Percentiles rank a stretch among this genome's conserved stretches.
Evolutionary conservation across 2,329 filamentous ascomycete genomes (phyloP).

Genomic region (Hyphodiscus sp.): DNA sequence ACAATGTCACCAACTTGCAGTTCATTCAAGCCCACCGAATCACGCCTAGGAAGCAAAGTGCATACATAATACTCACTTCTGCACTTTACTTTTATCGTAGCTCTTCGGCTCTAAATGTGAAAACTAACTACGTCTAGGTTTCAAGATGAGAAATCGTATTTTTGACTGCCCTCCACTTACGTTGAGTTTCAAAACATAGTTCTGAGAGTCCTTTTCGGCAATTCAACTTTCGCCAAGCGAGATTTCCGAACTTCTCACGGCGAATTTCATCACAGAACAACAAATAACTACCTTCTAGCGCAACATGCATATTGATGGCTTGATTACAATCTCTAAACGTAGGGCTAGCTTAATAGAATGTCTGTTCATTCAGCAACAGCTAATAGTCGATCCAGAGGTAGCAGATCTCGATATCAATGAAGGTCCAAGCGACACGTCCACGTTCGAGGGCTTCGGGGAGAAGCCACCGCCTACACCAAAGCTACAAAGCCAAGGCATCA

Average conservation of each 20-base stretch:
- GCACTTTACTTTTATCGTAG: background rate
- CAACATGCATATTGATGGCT: constrained; percentile 22
- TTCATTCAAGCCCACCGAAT: no score
- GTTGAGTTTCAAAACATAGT: no score
- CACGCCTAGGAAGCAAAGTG: no score
- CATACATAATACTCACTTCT: background rate
- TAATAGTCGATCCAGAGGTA: constrained; percentile 20
- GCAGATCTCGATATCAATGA: constrained; percentile 25
- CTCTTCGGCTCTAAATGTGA: no score
- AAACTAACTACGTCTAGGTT: no score
- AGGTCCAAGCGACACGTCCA: constrained; percentile 13
- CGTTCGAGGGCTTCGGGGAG: constrained; percentile 21
- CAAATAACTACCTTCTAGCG: background rate
- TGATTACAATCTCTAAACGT: constrained; percentile 22
- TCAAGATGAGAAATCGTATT: no score
- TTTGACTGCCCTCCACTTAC: no score
- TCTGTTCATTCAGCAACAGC: background rate
- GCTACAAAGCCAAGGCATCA: constrained; percentile 39
- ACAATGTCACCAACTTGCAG: background rate
- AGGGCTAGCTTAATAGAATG: constrained; percentile 1
- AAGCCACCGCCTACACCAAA: constrained; percentile 27
- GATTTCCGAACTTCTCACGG: constrained; percentile 3
- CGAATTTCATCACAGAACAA: background rate
- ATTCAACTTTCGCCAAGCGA: constrained; percentile 13
- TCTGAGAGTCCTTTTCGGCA: no score